Evolutionary conservation across 2,329 filamentous ascomycete genomes (phyloP), one percentile per base, ranked within the genome.

Genomic region (Aspergillus costaricaensis): DNA sequence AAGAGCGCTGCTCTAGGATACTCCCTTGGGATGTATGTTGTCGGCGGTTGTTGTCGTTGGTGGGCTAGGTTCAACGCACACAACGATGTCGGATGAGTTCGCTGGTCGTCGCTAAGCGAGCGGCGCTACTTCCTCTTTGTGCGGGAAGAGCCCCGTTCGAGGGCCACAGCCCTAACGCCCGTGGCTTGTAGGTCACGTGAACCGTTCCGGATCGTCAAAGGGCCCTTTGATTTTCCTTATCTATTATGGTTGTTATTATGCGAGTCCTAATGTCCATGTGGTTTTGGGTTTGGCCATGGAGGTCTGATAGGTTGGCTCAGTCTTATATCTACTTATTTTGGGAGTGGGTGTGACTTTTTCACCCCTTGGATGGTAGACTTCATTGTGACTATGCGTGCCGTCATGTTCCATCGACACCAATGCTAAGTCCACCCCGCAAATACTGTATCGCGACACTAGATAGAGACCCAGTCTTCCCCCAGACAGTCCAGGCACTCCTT

Each of bases 1-100:
- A 74, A 74, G 74, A 76, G 74, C 74, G 67, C 70, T 72, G 74
- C 74, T 76, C 73, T 72, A 71, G 72, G 73, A 74, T 74, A 74
- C 71, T 72, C 73, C 74, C 72, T 74, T 69, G 72, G 72, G 72
- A 72, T 74, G 73, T 73, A 72, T 74, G 72, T 78, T 79, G 77
- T 79, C 76, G 76, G 75, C 76, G 76, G 74, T 78, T 75, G 75
- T 77, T 77, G 76, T 79, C 76, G 77, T 77, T 74, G 76, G 32
- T 75, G 75, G 73, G 75, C 72, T 27, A 72, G 72, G 72, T 75
- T 66, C 74, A 72, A 75, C 72, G 72, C 74, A 74, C 73, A 76
- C 75, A 75, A 76, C 72, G 72, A 73, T 75, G 74, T 76, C 73
- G 72, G 70, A 74, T 75, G 72, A 58, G 72, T 72, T 73, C 68